Conservation (phyloP, 1,284 basidiomycete genomes). For the Meira nashicola region DNA sequence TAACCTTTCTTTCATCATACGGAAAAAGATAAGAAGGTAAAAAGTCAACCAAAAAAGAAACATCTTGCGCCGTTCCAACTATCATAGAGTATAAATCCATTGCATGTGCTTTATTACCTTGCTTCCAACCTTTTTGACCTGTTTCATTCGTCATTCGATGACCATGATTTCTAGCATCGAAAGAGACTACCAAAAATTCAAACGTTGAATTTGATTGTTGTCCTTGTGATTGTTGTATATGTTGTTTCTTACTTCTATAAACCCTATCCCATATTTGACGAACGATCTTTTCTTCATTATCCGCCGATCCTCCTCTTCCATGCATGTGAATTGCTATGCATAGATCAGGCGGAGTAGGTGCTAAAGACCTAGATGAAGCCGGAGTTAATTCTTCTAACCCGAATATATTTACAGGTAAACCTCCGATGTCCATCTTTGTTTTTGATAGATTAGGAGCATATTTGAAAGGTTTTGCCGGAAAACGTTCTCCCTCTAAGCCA, state of each 20-base stretch:
- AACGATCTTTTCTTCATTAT: constrained; percentile 39
- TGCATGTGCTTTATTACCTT: constrained; percentile 44
- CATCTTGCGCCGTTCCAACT: constrained; percentile 63
- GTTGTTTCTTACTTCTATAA: neutral
- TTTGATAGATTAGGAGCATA: constrained; percentile 16
- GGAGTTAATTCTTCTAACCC: constrained; percentile 42
- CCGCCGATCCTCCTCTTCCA: constrained; percentile 41
- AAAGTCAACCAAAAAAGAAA: constrained; percentile 75
- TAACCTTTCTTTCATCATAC: constrained; percentile 62
- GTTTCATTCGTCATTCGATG: constrained; percentile 41
- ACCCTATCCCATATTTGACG: constrained; percentile 37
- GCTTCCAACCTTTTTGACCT: constrained; percentile 52
- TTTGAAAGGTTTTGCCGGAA: neutral
- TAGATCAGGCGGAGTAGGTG: constrained; percentile 35
- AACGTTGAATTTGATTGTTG: constrained; percentile 12
- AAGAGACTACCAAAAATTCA: constrained; percentile 50
- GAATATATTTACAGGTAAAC: constrained; percentile 45
- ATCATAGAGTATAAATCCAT: constrained; percentile 53
- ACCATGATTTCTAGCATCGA: constrained; percentile 54
- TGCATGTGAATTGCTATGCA: constrained; percentile 46
- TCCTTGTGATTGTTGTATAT: constrained; percentile 17
- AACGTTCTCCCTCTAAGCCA: neutral
- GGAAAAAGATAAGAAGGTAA: constrained; percentile 74
- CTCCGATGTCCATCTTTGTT: constrained; percentile 31
- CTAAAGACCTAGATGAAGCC: constrained; percentile 22